Percentiles rank a stretch among this genome's conserved stretches.
Evolutionary conservation across 228 moss, liverwort and hornwort species (phyloP).

Genomic region (Sphagnum magellanicum): DNA sequence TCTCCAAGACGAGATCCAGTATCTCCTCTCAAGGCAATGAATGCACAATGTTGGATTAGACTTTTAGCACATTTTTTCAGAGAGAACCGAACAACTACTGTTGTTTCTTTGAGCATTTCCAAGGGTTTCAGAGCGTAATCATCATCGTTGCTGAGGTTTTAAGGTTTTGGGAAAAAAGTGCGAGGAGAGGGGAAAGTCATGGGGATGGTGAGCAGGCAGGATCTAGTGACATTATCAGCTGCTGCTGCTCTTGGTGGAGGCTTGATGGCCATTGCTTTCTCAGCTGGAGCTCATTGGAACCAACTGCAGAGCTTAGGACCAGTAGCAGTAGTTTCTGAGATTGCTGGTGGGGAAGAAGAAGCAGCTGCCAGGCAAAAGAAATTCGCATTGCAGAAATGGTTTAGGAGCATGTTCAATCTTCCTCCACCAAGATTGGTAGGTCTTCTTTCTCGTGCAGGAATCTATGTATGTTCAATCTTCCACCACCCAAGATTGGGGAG

Average conservation of each 20-base stretch:
- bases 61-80: too few relatives aligned
- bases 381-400: slow-evolving; percentile 12
- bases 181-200: too few relatives aligned
- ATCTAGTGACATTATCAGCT: slow-evolving; percentile 42
- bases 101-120: too few relatives aligned
- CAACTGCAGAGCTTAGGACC: neutral
- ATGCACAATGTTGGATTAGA: too few relatives aligned
- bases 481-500: too few relatives aligned
- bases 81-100: too few relatives aligned
- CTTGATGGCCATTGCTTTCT: slow-evolving; percentile 48
- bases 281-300: slow-evolving; percentile 18
- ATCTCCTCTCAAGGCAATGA: too few relatives aligned
- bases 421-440: slow-evolving; percentile 23
- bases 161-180: too few relatives aligned
- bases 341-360: neutral
- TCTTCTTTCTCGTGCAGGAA: neutral
- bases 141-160: too few relatives aligned
- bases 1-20: too few relatives aligned
- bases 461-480: too few relatives aligned
- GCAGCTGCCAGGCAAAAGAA: slow-evolving; percentile 1
- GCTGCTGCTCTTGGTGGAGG: slow-evolving; percentile 58
- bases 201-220: slow-evolving; percentile 30
- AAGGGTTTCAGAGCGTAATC: too few relatives aligned
- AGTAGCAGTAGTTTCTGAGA: neutral
- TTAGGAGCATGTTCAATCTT: slow-evolving; percentile 21